Evolutionary conservation across 768 basidiomycete species (phyloP), one percentile per base, ranked within the genome.

Genomic region (Boletus edulis): DNA sequence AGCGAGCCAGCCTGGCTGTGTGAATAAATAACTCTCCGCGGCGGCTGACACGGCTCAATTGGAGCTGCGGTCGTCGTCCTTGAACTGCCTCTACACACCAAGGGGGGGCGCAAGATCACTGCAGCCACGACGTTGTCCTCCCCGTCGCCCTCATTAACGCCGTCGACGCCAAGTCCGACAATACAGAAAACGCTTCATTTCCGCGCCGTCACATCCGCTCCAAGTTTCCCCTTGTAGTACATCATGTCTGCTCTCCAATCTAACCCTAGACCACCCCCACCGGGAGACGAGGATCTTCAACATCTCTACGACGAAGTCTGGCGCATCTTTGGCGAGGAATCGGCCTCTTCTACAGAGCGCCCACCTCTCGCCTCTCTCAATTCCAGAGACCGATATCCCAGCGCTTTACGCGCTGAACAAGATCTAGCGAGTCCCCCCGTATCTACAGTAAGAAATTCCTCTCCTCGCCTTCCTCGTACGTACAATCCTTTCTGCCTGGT

Each of bases 271-370:
- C 66, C 69, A 29, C 69, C 70, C 15, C 74, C 75, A 8, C 81
- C 85, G 4, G 80, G 81, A 38, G 88, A 89, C 57, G 83, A 84
- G 62, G 87, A 89, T 64, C 78, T 90, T 5, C 85, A 88, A 61
- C 77, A 79, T 53, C 79, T 91, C 42, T 91, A 89, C 69, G 81
- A 89, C 58, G 85, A 88, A 67, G 87, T 90, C 20, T 85, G 85
- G 75, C 81, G 81, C 43, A 81, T 81, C 29, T 90, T 87, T 62
- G 71, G 77, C 31, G 83, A 86, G 48, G 78, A 80, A 61, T 34
- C 69, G 4, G 0, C 59, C 5, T 70, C 78, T 0, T 69, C 72
- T 29, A 58, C 69, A 38, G 67, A 71, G 51, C 70, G 63, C 37
- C 54, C 66, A 11, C 59, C 61, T 29, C 58, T 40, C 53, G 60